Conservation (phyloP, 1,284 basidiomycete species). For the Rhizoctonia solani region DNA sequence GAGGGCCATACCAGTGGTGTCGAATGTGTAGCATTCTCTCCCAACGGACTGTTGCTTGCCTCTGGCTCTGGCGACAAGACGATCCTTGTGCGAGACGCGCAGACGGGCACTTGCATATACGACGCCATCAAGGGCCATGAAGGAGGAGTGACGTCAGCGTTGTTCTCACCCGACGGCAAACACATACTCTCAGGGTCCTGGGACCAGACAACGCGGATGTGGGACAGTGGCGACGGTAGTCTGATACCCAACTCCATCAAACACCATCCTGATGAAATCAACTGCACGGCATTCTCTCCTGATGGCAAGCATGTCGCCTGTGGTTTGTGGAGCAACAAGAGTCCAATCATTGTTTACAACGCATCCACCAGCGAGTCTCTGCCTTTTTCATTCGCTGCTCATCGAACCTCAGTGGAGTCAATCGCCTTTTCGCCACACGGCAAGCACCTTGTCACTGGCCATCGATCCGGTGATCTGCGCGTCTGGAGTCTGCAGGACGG, state of each 20-base stretch:
- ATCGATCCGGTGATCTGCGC: neutral
- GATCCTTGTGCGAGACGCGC: conserved; percentile 26
- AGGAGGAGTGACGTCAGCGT: neutral
- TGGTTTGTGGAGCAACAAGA: neutral
- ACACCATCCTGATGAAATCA: neutral
- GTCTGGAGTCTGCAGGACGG: neutral
- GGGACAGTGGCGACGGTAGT: too few relatives aligned
- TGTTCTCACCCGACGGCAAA: neutral
- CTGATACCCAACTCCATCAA: neutral
- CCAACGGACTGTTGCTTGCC: too few relatives aligned
- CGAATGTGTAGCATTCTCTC: too few relatives aligned
- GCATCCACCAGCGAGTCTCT: too few relatives aligned
- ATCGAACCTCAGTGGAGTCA: neutral
- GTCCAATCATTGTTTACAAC: too few relatives aligned
- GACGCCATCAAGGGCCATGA: conserved; percentile 16
- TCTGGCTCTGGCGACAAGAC: conserved; percentile 7
- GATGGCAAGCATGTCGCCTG: neutral
- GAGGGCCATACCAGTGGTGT: too few relatives aligned
- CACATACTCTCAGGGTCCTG: too few relatives aligned
- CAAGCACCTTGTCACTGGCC: neutral
- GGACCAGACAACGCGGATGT: too few relatives aligned
- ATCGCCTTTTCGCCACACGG: neutral
- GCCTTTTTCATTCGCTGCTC: too few relatives aligned
- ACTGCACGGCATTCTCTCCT: neutral
- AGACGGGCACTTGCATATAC: neutral